Percentiles rank a stretch among this genome's conserved stretches.
These are phyloP conservation scores for Ramaria sp. DNA, from an alignment of 768 basidiomycete genomes.

Conservation along the genomic window DNA sequence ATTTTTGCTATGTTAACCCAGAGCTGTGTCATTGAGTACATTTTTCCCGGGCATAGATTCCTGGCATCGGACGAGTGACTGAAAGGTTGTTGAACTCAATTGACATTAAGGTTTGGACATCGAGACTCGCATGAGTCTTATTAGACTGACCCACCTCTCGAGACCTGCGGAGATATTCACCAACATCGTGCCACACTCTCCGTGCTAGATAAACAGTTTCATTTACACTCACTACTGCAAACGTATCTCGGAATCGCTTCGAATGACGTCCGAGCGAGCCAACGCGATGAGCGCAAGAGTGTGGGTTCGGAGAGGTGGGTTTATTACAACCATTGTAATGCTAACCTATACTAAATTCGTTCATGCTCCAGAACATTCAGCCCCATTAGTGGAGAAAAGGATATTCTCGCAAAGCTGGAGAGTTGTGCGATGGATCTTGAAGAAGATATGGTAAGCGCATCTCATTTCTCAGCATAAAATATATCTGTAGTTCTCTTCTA, in stretches of 20 bases:
- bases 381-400: conserved; percentile 48
- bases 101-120: conserved; percentile 56
- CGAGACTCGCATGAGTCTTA: conserved; percentile 2
- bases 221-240: conserved; percentile 60
- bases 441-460: conserved; percentile 45
- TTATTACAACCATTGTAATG: neutral
- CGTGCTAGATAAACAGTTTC: conserved; percentile 84
- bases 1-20: neutral
- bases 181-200: conserved; percentile 59
- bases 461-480: neutral
- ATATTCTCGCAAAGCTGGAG: conserved; percentile 66
- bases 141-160: neutral
- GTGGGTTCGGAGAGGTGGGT: conserved; percentile 80
- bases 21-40: conserved; percentile 1
- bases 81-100: conserved; percentile 81
- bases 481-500: neutral
- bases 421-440: conserved; percentile 76
- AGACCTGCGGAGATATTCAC: conserved; percentile 90
- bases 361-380: conserved; percentile 54
- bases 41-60: conserved; percentile 29
- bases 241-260: conserved; percentile 82
- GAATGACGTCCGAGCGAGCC: conserved; percentile 65
- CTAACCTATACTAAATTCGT: neutral
- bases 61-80: conserved; percentile 83
- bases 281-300: conserved; percentile 79